phyloP scores from a whole-genome alignment of 148 eudicot species.

The Rhododendron kiyosumense region DNA sequence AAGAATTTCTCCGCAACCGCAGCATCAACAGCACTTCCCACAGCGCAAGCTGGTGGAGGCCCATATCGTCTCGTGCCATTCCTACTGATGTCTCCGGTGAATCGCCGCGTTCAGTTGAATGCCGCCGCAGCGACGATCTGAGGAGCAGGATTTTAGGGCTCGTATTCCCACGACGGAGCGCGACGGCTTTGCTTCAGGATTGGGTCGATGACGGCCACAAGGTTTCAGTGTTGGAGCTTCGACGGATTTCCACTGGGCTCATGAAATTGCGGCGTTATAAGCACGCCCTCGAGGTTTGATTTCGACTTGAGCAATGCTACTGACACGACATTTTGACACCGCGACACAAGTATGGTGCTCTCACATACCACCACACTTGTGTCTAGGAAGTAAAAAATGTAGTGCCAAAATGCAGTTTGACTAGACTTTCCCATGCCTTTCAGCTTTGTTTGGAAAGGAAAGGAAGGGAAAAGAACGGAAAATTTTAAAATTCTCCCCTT shows the following conservation, averaged over 20 bases:
- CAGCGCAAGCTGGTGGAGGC: conserved; percentile 2
- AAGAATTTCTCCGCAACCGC: not conserved
- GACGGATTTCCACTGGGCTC: conserved; percentile 15
- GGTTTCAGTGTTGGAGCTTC: conserved; percentile 22
- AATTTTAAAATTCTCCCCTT: too few relatives aligned
- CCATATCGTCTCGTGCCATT: not conserved
- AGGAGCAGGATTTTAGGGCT: conserved; percentile 13
- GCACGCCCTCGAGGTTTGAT: conserved; percentile 34
- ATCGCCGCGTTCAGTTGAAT: not conserved
- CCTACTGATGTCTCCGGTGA: not conserved
- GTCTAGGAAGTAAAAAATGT: too few relatives aligned
- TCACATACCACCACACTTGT: too few relatives aligned
- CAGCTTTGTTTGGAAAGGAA: too few relatives aligned
- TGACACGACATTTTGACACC: too few relatives aligned
- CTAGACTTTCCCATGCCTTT: too few relatives aligned
- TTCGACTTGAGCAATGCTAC: not conserved
- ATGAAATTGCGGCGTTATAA: conserved; percentile 18
- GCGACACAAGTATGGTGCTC: too few relatives aligned
- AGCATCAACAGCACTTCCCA: not conserved
- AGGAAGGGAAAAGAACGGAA: too few relatives aligned
- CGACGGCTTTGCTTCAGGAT: conserved; percentile 19
- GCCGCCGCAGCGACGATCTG: not conserved
- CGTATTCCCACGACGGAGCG: conserved; percentile 19
- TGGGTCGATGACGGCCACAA: conserved; percentile 26
- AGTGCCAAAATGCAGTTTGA: too few relatives aligned